Percentiles rank a stretch among this genome's conserved stretches.
Conservation (phyloP, 2,329 filamentous ascomycete genomes). For the Pseudogymnoascus sp. region DNA sequence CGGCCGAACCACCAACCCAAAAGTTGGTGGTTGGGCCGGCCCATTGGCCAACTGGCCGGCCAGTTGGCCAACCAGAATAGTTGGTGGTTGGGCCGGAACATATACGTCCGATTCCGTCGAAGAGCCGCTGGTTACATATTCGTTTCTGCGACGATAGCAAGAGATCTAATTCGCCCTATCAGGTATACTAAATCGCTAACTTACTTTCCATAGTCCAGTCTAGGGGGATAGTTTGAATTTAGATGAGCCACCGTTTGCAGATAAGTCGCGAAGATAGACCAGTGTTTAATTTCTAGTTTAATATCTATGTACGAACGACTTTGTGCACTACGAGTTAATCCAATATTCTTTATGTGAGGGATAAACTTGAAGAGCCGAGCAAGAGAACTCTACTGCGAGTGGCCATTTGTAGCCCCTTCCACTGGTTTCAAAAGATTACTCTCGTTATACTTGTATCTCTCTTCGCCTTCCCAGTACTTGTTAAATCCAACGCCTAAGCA, state of each 20-base stretch:
- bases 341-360: not conserved
- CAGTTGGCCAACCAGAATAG: too few relatives aligned
- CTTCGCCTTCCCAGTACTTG: constrained; percentile 31
- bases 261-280: not conserved
- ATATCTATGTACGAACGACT: not conserved
- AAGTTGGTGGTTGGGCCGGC: too few relatives aligned
- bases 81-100: too few relatives aligned
- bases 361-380: not conserved
- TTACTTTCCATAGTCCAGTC: not conserved
- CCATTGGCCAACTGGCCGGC: too few relatives aligned
- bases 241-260: not conserved
- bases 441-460: constrained; percentile 19
- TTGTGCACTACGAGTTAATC: not conserved
- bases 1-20: too few relatives aligned
- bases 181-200: not conserved
- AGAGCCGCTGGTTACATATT: too few relatives aligned
- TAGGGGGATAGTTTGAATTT: not conserved
- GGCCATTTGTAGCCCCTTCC: not conserved
- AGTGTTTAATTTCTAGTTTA: not conserved
- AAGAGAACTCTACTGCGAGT: not conserved
- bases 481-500: constrained; percentile 39
- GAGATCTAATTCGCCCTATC: too few relatives aligned
- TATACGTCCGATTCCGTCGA: too few relatives aligned
- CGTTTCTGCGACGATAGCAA: too few relatives aligned
- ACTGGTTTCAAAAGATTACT: constrained; percentile 9